Percentiles rank a stretch among this genome's conserved stretches.
Evolutionary conservation across 2,329 filamentous ascomycete genomes (phyloP).

Genomic region (Bipolaris zeicola): DNA sequence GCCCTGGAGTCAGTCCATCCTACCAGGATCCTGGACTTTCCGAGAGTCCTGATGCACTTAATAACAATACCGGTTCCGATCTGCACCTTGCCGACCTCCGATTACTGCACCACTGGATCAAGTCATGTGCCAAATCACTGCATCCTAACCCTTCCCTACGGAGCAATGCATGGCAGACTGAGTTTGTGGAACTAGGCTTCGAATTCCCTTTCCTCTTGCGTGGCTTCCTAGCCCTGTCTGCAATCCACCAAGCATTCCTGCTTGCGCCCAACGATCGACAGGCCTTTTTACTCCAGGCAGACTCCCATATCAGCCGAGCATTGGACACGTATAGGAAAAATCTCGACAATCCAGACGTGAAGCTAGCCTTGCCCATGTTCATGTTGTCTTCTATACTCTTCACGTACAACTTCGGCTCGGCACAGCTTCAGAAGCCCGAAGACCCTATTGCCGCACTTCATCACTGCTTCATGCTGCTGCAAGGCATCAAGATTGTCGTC

Average conservation of each 20-base stretch:
- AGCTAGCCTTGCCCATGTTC: constrained; percentile 38
- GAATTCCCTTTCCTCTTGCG: constrained; percentile 39
- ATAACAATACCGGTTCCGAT: constrained; percentile 17
- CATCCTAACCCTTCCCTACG: constrained; percentile 21
- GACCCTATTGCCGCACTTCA: constrained; percentile 36
- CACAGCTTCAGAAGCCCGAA: constrained; percentile 34
- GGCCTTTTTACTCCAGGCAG: constrained; percentile 33
- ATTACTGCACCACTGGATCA: constrained; percentile 38
- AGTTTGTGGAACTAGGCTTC: constrained; percentile 32
- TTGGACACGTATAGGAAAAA: constrained; percentile 32
- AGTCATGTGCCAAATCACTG: constrained; percentile 28
- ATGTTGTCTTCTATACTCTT: constrained; percentile 35
- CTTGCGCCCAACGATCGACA: constrained; percentile 27
- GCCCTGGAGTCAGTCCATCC: constrained; percentile 19
- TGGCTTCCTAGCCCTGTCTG: constrained; percentile 38
- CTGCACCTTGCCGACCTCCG: constrained; percentile 37
- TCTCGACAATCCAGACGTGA: constrained; percentile 26
- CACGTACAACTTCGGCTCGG: constrained; percentile 38
- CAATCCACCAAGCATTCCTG: constrained; percentile 33
- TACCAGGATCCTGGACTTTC: constrained; percentile 4
- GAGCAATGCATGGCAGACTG: constrained; percentile 24
- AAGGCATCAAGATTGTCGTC: constrained; percentile 35
- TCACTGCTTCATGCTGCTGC: constrained; percentile 38
- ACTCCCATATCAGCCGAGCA: constrained; percentile 35
- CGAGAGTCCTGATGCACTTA: constrained; percentile 13